Evolutionary conservation across 495 filamentous ascomycete species (phyloP).

Genomic region (Penicillium bialowiezense): DNA sequence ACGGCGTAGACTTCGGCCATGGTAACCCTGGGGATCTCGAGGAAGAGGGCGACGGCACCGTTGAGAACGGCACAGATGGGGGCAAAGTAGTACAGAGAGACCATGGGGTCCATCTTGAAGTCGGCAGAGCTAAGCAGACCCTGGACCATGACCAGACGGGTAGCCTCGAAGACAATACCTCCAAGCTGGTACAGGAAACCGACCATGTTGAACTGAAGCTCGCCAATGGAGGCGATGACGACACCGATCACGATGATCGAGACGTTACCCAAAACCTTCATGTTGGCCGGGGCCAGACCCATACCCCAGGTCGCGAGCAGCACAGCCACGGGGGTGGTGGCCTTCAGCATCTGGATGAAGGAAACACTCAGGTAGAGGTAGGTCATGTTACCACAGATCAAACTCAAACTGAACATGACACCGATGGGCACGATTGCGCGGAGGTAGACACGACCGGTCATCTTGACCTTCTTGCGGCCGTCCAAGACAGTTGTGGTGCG

Average conservation of each 20-base stretch:
- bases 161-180: constrained; percentile 86
- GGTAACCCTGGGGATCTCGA: constrained; percentile 69
- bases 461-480: constrained; percentile 85
- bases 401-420: constrained; percentile 85
- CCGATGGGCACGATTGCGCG: constrained; percentile 92
- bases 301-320: constrained; percentile 81
- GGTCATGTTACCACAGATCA: constrained; percentile 92
- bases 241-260: constrained; percentile 87
- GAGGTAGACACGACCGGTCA: constrained; percentile 88
- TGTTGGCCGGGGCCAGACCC: constrained; percentile 70
- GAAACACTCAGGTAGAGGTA: constrained; percentile 90
- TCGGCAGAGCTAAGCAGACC: constrained; percentile 81
- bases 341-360: constrained; percentile 99
- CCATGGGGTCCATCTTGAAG: constrained; percentile 97
- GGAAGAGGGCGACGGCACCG: constrained; percentile 69
- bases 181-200: constrained; percentile 84
- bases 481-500: constrained; percentile 82
- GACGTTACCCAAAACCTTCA: constrained; percentile 81
- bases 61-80: constrained; percentile 92
- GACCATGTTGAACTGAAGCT: constrained; percentile 85
- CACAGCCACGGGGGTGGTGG: constrained; percentile 87
- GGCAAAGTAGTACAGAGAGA: constrained; percentile 95
- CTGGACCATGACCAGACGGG: constrained; percentile 89
- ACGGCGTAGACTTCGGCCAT: constrained; percentile 73
- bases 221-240: constrained; percentile 83